A percentile compares a stretch with the other conserved stretches of the same genome.
These are phyloP conservation scores for Cylindrotheca fusiformis DNA, from an alignment of 108 stramenopile genomes.

Conservation along the genomic window DNA sequence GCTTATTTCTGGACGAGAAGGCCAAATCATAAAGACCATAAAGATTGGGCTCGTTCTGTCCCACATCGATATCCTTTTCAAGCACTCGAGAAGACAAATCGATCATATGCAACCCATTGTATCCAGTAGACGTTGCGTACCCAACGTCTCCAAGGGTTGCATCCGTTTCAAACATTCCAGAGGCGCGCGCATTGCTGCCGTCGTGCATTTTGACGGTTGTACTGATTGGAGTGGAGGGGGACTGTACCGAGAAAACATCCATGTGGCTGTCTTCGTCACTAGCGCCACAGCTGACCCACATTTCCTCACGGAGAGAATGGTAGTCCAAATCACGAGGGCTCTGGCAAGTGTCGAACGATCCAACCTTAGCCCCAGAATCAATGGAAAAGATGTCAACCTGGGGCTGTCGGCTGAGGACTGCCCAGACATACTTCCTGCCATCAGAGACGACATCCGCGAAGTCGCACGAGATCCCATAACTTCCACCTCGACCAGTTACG, in stretches of 20 bases:
- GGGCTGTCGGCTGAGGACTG: not conserved
- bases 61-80: too few relatives aligned
- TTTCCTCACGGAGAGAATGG: conserved; percentile 31
- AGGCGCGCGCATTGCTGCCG: not conserved
- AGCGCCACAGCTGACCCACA: conserved; percentile 26
- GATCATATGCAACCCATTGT: conserved; percentile 8
- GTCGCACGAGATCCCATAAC: not conserved
- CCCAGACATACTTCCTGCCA: conserved; percentile 28
- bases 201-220: conserved; percentile 9
- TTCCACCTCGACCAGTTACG: not conserved
- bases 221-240: too few relatives aligned
- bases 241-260: conserved; percentile 20
- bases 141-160: conserved; percentile 20
- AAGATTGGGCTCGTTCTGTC: too few relatives aligned
- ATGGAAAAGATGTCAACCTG: conserved; percentile 25
- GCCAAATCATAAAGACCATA: conserved; percentile 4
- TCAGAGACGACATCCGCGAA: conserved; percentile 23
- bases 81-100: too few relatives aligned
- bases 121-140: conserved; percentile 4
- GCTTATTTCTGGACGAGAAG: conserved; percentile 17
- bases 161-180: conserved; percentile 13
- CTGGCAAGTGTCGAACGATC: conserved; percentile 19
- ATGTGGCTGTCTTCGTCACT: conserved; percentile 11
- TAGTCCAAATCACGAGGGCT: conserved; percentile 23
- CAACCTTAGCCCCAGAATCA: conserved; percentile 15